phyloP scores from a whole-genome alignment of 2,329 filamentous ascomycete genomes.

The Scedosporium aurantiacum region DNA sequence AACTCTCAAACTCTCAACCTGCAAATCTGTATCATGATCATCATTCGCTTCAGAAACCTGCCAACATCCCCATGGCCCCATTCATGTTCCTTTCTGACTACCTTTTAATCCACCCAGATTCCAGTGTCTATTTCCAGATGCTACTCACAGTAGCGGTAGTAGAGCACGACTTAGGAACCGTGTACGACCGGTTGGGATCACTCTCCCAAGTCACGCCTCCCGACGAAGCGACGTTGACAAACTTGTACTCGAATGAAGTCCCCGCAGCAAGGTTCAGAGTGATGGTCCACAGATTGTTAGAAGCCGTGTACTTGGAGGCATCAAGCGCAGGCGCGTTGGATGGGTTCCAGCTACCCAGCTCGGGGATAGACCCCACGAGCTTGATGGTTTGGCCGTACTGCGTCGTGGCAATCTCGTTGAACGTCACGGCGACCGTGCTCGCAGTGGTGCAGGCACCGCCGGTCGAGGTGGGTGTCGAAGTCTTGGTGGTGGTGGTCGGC shows the following conservation, averaged over 20 bases:
- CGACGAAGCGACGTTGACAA: constrained; percentile 39
- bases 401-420: constrained; percentile 30
- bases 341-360: constrained; percentile 22
- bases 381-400: constrained; percentile 38
- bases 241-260: constrained; percentile 48
- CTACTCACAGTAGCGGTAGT: neutral
- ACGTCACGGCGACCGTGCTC: constrained; percentile 28
- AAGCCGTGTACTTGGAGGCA: constrained; percentile 38
- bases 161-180: constrained; percentile 8
- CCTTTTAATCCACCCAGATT: neutral
- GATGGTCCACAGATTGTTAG: constrained; percentile 42
- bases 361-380: constrained; percentile 27
- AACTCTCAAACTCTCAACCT: too few relatives aligned
- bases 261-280: constrained; percentile 41
- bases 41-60: too few relatives aligned
- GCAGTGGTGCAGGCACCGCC: constrained; percentile 16
- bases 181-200: constrained; percentile 32
- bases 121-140: neutral
- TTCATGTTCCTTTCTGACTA: too few relatives aligned
- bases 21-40: too few relatives aligned
- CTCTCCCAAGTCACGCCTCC: constrained; percentile 47
- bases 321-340: constrained; percentile 35
- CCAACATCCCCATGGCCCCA: too few relatives aligned
- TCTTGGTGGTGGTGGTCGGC: constrained; percentile 11
- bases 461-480: constrained; percentile 12